These are phyloP conservation scores for Quercus gilva DNA, from an alignment of 306 rosid genomes.

Conservation along the genomic window DNA sequence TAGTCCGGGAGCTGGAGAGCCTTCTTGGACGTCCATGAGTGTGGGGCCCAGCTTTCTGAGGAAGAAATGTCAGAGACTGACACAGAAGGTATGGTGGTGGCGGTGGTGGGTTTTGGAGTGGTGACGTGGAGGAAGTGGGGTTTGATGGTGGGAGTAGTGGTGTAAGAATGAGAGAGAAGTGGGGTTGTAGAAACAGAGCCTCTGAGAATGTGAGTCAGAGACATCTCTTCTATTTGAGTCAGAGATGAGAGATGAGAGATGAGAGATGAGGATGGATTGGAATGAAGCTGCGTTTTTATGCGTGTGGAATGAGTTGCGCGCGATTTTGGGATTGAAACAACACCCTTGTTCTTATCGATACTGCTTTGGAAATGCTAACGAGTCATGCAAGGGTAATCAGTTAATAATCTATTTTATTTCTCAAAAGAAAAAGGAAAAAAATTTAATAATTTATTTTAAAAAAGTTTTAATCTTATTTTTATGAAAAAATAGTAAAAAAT, in stretches of 20 bases:
- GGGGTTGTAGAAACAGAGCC: background rate
- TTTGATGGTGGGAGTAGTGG: background rate
- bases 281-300: too few species aligned
- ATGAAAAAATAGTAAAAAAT: too few species aligned
- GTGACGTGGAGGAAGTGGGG: background rate
- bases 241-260: background rate
- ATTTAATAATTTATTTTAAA: rapidly evolving
- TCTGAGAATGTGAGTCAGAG: background rate
- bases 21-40: constrained; percentile 41
- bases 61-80: background rate
- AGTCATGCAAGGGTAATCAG: too few species aligned
- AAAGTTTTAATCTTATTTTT: too few species aligned
- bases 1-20: constrained; percentile 40
- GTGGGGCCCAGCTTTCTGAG: constrained; percentile 25
- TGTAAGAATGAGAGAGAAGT: background rate
- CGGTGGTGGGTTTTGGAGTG: background rate
- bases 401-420: too few species aligned
- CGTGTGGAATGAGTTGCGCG: too few species aligned
- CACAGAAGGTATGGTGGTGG: background rate
- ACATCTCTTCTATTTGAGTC: background rate
- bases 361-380: too few species aligned
- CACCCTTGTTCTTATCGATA: too few species aligned
- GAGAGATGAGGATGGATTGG: background rate
- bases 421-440: too few species aligned
- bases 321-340: too few species aligned